A percentile compares a stretch with the other conserved stretches of the same genome.
Evolutionary conservation across 2,329 filamentous ascomycete species (phyloP).

Genomic region (Huntiella savannae): DNA sequence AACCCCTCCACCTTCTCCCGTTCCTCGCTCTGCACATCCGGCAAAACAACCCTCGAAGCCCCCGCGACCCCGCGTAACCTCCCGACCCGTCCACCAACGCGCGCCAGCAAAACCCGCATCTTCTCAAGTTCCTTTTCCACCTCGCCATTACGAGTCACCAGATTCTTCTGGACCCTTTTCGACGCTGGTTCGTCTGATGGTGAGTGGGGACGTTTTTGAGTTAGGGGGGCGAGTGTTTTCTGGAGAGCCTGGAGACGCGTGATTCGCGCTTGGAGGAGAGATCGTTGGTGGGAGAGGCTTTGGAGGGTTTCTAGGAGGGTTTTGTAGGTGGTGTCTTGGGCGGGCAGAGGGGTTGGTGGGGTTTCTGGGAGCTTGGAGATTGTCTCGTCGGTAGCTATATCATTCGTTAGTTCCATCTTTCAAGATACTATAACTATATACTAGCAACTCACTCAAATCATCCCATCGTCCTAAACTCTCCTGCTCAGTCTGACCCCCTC

Average conservation of each 20-base stretch:
- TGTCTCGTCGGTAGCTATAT: background rate
- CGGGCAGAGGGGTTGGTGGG: background rate
- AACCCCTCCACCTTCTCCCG: slow-evolving; percentile 6
- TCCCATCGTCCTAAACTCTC: slow-evolving; percentile 22
- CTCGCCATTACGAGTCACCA: slow-evolving; percentile 44
- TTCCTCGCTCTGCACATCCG: slow-evolving; percentile 3
- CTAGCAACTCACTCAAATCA: slow-evolving; percentile 24
- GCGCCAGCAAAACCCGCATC: slow-evolving; percentile 43
- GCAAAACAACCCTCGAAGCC: background rate
- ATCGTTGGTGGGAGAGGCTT: slow-evolving; percentile 24
- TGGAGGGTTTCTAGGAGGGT: slow-evolving; percentile 24
- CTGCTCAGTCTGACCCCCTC: slow-evolving; percentile 19
- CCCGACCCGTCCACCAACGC: slow-evolving; percentile 35
- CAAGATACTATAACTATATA: background rate
- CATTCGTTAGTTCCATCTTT: background rate
- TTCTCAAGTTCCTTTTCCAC: slow-evolving; percentile 47
- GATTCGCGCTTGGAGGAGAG: slow-evolving; percentile 21
- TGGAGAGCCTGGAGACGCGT: slow-evolving; percentile 31
- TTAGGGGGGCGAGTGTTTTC: slow-evolving; percentile 31
- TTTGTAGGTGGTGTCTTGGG: slow-evolving; percentile 3
- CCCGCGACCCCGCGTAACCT: slow-evolving; percentile 17
- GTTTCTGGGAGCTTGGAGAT: slow-evolving; percentile 1
- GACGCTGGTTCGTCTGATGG: background rate
- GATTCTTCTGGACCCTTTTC: slow-evolving; percentile 39
- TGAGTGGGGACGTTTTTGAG: slow-evolving; percentile 3